Evolutionary conservation across 2,329 filamentous ascomycete species (phyloP).

Genomic region (Aureobasidium melanogenum): DNA sequence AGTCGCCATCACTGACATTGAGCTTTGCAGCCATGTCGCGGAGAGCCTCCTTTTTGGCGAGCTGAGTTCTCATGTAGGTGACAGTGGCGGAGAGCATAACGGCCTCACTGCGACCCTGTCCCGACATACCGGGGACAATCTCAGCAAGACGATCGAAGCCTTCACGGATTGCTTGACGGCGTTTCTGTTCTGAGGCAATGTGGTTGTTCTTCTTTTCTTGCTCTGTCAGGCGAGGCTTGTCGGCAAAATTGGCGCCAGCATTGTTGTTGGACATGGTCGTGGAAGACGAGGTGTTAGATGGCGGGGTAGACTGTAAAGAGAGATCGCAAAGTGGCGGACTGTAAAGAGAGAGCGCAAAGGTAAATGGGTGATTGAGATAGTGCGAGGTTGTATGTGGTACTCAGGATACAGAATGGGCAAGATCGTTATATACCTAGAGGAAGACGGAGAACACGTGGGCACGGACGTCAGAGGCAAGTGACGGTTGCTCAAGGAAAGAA

Average conservation of each 20-base stretch:
- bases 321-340: neutral
- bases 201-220: conserved; percentile 67
- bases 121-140: conserved; percentile 72
- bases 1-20: conserved; percentile 18
- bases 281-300: neutral
- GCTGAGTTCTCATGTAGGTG: conserved; percentile 34
- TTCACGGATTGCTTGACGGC: conserved; percentile 66
- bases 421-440: neutral
- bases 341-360: neutral
- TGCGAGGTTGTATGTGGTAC: neutral
- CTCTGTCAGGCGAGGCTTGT: conserved; percentile 58
- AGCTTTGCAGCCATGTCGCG: conserved; percentile 25
- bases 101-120: conserved; percentile 76
- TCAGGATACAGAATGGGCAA: neutral
- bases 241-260: conserved; percentile 21
- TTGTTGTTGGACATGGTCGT: conserved; percentile 1
- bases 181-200: conserved; percentile 59
- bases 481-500: neutral
- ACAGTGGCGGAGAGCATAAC: conserved; percentile 59
- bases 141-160: conserved; percentile 75
- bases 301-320: neutral
- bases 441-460: neutral
- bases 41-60: conserved; percentile 28
- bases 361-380: neutral
- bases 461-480: neutral